Evolutionary conservation across 768 basidiomycete genomes (phyloP), one percentile per base, ranked within the genome.

Genomic region (Lactarius evosmus): DNA sequence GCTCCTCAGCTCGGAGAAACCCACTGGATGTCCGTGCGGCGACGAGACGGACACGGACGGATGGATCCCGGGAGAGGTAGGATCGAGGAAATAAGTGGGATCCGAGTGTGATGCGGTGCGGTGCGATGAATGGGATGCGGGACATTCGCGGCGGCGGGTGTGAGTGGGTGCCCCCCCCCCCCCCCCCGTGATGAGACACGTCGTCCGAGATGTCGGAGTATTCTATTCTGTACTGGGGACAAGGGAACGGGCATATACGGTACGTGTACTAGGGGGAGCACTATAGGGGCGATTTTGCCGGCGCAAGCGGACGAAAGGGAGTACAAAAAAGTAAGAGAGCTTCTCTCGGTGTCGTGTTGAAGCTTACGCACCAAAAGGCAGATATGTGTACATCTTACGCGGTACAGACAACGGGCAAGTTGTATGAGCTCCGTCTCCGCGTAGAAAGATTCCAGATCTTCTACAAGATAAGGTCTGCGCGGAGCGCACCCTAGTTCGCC

Each of bases 391-490:
- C n/a, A n/a, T n/a, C n/a, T n/a, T 38, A 38, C 4, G 22, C 25
- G 22, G 25, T n/a, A 46, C 16, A 38, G 38, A 38, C 38, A 38
- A 38, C 11, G 46, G 46, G 46, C 12, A 25, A 29, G 52, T 40
- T 32, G 12, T 12, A 44, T 33, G 52, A 38, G 46, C 61, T 56
- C 55, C 61, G 56, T 7, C 55, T 30, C 56, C 56, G 44, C 25
- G 41, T 65, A 25, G 59, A 61, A 65, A 16, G 7, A 2, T 65
- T 65, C 63, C 49, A 65, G 63, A 65, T 65, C 63, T 60, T 65
- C 63, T n/a, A 65, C 53, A n/a, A 65, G 63, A 65, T 65, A 65
- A 61, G 46, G 59, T 65, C 63, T 56, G 32, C 38, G 36, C 49
- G 63, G 53, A 56, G 59, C 59, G 46, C 46, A 51, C 8, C 63